Conservation (phyloP, 2,329 filamentous ascomycete genomes). For the Purpureocillium takamizusanense region DNA sequence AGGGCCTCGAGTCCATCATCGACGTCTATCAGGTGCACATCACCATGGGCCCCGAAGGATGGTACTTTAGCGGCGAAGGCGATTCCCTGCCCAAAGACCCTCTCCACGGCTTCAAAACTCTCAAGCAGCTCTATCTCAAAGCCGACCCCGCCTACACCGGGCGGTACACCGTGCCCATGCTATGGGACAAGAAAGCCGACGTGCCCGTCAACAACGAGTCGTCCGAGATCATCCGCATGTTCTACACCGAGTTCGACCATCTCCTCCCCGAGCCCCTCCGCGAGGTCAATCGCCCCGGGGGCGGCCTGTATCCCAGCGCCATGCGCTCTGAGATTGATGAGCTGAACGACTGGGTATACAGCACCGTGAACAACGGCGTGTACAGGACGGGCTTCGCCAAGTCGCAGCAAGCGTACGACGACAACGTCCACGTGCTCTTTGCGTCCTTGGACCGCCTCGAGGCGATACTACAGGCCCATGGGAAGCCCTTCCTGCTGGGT, state of each 20-base stretch:
- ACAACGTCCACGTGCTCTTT: conserved; percentile 52
- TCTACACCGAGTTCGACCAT: conserved; percentile 65
- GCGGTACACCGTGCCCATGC: conserved; percentile 64
- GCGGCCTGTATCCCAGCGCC: conserved; percentile 48
- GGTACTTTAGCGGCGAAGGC: conserved; percentile 41
- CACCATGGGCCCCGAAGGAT: conserved; percentile 49
- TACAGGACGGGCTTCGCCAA: conserved; percentile 56
- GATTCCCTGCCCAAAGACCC: conserved; percentile 45
- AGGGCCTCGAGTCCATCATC: conserved; percentile 63
- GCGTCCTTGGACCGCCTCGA: conserved; percentile 56
- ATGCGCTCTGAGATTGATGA: conserved; percentile 50
- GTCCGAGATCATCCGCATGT: conserved; percentile 75
- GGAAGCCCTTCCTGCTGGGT: conserved; percentile 53
- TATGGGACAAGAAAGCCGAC: conserved; percentile 60
- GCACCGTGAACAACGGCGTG: conserved; percentile 38
- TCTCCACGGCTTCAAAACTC: conserved; percentile 55
- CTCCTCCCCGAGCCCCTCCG: conserved; percentile 42
- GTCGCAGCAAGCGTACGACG: conserved; percentile 57
- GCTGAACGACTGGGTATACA: conserved; percentile 60
- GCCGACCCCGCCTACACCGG: conserved; percentile 58
- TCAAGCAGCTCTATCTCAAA: conserved; percentile 63
- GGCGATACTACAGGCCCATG: conserved; percentile 32
- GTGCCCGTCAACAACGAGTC: conserved; percentile 78
- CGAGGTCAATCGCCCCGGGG: conserved; percentile 37
- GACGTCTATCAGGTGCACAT: conserved; percentile 60